Evolutionary conservation across 306 rosid genomes (phyloP), one percentile per base, ranked within the genome.

Genomic region (Pyrus communis): DNA sequence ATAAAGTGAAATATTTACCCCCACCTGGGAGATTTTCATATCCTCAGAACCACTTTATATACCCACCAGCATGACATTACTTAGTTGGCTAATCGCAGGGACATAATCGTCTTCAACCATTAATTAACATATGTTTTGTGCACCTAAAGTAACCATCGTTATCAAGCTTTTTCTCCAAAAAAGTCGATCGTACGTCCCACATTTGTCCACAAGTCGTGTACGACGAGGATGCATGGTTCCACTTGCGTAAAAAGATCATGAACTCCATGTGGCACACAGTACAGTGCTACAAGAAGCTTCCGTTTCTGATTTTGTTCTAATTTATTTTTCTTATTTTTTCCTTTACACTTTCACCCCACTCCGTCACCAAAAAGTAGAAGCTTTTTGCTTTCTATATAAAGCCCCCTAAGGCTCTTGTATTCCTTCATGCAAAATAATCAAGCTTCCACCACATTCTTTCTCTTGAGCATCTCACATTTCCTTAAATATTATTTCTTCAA

Each of bases 401-500:
- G 46, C 76, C 75, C 23, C 43, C 64, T 3, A 69, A 35, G 55
- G 43, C 82, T 77, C 45, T 66, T 22, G 66, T 64, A 54, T 77
- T 77, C 84, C 80, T 80, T 80, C 84, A 68, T 84, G 84, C 83
- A 61, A 81, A 17, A 28, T 63, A 60, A 23, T 12, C 15, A 14
- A 51, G 76, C 58, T 75, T 59, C 69, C 25, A 40, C 38, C 71
- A 31, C 7, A 51, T n/a, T 21, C 58, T 4, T 42, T 15, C 28
- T 35, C 18, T 59, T 59, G 64, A 59, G 64, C 30, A 59, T 23
- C 66, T 27, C 35, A 61, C 13, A 25, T 33, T 21, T 25, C n/a
- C 3, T 14, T 19, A 7, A 27, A 25, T 3, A 8, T 11, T 35
- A 22, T 3, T 51, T 75, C 22, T 28, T 58, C 7, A 28, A 13